Conservation (phyloP, 108 stramenopile species). For the Seminavis robusta region DNA sequence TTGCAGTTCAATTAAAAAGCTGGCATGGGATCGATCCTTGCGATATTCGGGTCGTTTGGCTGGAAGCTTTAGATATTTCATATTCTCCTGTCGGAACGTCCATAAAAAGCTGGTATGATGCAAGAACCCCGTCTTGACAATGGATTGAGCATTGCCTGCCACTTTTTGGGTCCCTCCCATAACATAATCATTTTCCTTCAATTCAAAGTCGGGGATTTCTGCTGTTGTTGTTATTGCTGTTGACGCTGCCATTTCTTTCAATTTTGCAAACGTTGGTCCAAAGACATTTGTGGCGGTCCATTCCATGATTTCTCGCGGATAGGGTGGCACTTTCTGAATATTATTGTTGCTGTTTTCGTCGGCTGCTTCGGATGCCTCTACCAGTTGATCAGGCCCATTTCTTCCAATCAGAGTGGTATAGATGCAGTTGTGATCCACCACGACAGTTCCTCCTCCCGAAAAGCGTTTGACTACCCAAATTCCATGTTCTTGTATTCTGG, state of each 20-base stretch:
- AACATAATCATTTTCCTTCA: slow-evolving; percentile 91
- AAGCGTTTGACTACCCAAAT: slow-evolving; percentile 80
- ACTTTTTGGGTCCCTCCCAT: slow-evolving; percentile 76
- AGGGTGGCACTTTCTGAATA: slow-evolving; percentile 48
- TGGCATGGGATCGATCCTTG: slow-evolving; percentile 73
- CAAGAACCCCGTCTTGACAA: slow-evolving; percentile 79
- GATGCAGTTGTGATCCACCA: slow-evolving; percentile 77
- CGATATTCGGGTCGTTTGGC: slow-evolving; percentile 89
- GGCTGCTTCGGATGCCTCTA: not conserved
- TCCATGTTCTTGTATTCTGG: slow-evolving; percentile 44
- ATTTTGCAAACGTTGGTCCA: slow-evolving; percentile 55
- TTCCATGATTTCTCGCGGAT: slow-evolving; percentile 84
- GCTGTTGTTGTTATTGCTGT: slow-evolving; percentile 26
- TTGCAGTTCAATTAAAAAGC: slow-evolving; percentile 77
- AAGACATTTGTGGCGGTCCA: slow-evolving; percentile 80
- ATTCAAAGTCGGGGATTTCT: slow-evolving; percentile 28
- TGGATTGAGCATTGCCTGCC: slow-evolving; percentile 94
- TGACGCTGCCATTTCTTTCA: slow-evolving; percentile 14
- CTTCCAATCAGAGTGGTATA: slow-evolving; percentile 84
- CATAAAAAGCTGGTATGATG: slow-evolving; percentile 96
- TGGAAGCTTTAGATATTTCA: slow-evolving; percentile 83
- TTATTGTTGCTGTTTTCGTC: not conserved
- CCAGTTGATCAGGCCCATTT: slow-evolving; percentile 13
- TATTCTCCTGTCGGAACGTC: slow-evolving; percentile 72
- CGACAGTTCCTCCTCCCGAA: slow-evolving; percentile 95